phyloP scores from a whole-genome alignment of 371 early-diverging fungal genomes.

The Sporodiniella umbellata region DNA sequence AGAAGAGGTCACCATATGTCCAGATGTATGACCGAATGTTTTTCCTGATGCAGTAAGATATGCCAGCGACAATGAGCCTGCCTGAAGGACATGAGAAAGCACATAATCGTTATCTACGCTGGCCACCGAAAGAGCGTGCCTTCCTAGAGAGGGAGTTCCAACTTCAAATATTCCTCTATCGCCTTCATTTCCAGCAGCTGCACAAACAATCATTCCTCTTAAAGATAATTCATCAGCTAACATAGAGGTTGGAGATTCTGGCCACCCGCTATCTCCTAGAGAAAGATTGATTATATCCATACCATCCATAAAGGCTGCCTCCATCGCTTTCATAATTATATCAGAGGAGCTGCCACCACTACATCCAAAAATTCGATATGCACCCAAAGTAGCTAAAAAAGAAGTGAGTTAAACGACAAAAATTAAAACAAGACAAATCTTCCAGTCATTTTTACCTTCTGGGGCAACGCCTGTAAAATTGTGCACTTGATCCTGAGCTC shows the following conservation, averaged over 20 bases:
- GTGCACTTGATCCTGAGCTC: constrained; percentile 39
- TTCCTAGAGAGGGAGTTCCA: constrained; percentile 62
- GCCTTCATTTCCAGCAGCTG: constrained; percentile 76
- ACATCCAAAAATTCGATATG: constrained; percentile 78
- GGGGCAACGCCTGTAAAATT: constrained; percentile 64
- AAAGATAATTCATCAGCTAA: constrained; percentile 33
- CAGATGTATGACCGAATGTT: constrained; percentile 11
- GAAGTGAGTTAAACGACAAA: neutral
- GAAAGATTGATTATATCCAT: constrained; percentile 52
- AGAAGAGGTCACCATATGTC: constrained; percentile 21
- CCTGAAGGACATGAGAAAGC: constrained; percentile 24
- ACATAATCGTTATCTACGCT: constrained; percentile 62
- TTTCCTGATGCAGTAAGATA: constrained; percentile 27
- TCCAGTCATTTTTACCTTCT: too few species aligned
- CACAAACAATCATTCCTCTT: constrained; percentile 35
- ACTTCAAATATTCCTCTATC: constrained; percentile 59
- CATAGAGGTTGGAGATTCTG: constrained; percentile 38
- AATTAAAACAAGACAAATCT: neutral
- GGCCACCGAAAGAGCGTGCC: constrained; percentile 64
- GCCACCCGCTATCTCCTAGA: constrained; percentile 43
- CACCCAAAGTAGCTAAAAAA: constrained; percentile 52
- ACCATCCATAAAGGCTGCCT: constrained; percentile 64
- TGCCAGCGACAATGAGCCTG: constrained; percentile 13
- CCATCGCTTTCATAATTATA: constrained; percentile 70
- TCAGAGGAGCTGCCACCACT: constrained; percentile 67